Evolutionary conservation across 148 eudicot genomes (phyloP), one percentile per base, ranked within the genome.

Genomic region (Cornus kousa): DNA sequence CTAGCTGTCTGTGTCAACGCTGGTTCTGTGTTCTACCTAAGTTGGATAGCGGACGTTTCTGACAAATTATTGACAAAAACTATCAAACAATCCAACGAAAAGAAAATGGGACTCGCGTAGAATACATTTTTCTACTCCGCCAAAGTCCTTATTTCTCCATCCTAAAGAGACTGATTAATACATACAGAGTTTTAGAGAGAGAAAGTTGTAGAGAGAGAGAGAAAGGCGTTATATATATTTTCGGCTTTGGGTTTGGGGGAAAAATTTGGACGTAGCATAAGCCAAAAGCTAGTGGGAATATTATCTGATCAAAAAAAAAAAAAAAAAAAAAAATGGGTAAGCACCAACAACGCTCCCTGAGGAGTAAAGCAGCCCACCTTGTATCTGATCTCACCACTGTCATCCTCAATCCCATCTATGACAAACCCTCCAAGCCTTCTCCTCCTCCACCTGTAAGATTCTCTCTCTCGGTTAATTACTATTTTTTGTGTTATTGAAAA

Each of bases 351-450:
- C 80, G 82, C 65, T 89, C 93, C 33, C 67, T 94, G 60, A 83
- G 91, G 65, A 91, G 88, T 79, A 92, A 92, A 87, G 97, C 98
- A 13, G 92, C 76, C 23, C 90, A 92, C 82, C 83, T 91, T 57
- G 91, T 91, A 7, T 90, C 98, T 77, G 95, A 92, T 82, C 80
- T 92, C 31, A 88, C 95, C 77, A 94, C 95, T 77, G 92, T 88
- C 73, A 81, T 91, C 66, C 93, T 94, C 75, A 92, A 91, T 80
- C 97, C 98, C 76, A 90, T 92, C 80, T 90, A 94, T 75, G 98
- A 94, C 83, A 90, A 88, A 86, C 89, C 87, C 82, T 83, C 94
- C 75, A 83, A 80, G 37, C 79, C 77, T 57, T 76, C 83, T 72
- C 78, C 80, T 16, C 69, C 84, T 57, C 76, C 39, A 35, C 75